These are phyloP conservation scores for Phyllosticta citriasiana DNA, from an alignment of 2,329 filamentous ascomycete genomes.

Conservation along the genomic window DNA sequence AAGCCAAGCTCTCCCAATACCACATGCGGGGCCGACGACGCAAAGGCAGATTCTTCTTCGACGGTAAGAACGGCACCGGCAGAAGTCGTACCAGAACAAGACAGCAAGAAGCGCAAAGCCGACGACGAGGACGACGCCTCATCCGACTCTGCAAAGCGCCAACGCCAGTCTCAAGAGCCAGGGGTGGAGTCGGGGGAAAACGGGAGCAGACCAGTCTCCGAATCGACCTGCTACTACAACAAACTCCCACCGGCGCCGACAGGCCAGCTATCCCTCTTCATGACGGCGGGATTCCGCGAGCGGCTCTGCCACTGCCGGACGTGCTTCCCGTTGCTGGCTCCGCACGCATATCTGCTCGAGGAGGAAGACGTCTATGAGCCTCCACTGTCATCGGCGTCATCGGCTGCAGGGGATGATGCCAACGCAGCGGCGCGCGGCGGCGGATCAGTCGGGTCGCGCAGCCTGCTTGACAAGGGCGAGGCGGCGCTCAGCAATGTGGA, in stretches of 20 bases:
- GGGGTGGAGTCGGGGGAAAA: not conserved
- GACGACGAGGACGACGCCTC: constrained; percentile 17
- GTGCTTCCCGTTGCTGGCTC: constrained; percentile 66
- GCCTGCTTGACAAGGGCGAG: constrained; percentile 82
- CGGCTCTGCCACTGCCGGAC: constrained; percentile 69
- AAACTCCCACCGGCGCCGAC: constrained; percentile 33
- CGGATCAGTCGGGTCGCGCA: constrained; percentile 59
- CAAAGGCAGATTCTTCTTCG: not conserved
- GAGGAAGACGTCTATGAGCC: constrained; percentile 94
- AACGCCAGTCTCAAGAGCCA: constrained; percentile 9
- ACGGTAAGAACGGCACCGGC: not conserved
- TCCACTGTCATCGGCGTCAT: constrained; percentile 53
- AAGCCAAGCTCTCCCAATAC: constrained; percentile 17
- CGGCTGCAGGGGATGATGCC: constrained; percentile 39
- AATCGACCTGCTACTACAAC: constrained; percentile 16
- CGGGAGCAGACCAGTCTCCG: not conserved
- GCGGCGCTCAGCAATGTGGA: constrained; percentile 86
- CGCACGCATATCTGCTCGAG: constrained; percentile 74
- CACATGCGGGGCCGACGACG: not conserved
- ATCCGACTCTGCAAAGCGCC: constrained; percentile 2
- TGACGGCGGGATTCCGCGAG: constrained; percentile 68
- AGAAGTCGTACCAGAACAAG: constrained; percentile 4
- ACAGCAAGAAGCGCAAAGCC: constrained; percentile 38
- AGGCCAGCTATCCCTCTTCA: constrained; percentile 68
- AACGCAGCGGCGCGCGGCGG: constrained; percentile 41